Conservation (phyloP, 1,284 basidiomycete species). For the Papiliotrema laurentii region DNA sequence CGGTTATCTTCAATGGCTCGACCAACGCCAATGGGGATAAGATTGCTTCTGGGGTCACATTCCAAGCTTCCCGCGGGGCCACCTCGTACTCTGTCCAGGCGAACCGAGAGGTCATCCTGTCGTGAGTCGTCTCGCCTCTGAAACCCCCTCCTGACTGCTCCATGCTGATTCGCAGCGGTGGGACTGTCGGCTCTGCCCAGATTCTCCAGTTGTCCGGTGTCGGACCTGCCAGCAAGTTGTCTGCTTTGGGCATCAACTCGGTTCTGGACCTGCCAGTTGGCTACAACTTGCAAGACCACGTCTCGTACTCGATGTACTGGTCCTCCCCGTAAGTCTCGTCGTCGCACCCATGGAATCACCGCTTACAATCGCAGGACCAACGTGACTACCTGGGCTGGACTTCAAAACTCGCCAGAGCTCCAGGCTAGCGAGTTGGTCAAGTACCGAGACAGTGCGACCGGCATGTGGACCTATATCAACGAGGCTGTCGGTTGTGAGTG, state of each 20-base stretch:
- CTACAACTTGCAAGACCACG: slow-evolving; percentile 68
- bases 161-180: slow-evolving; percentile 46
- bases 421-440: slow-evolving; percentile 25
- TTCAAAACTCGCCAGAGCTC: slow-evolving; percentile 22
- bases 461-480: slow-evolving; percentile 47
- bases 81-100: slow-evolving; percentile 52
- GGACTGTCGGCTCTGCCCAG: slow-evolving; percentile 62
- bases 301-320: slow-evolving; percentile 48
- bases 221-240: slow-evolving; percentile 59
- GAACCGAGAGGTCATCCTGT: slow-evolving; percentile 52
- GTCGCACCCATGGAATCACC: not conserved
- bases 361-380: slow-evolving; percentile 11
- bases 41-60: slow-evolving; percentile 59
- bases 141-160: not conserved
- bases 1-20: slow-evolving; percentile 58
- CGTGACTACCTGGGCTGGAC: slow-evolving; percentile 38
- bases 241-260: slow-evolving; percentile 53
- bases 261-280: slow-evolving; percentile 64
- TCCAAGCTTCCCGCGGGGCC: slow-evolving; percentile 47
- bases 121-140: slow-evolving; percentile 13
- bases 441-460: slow-evolving; percentile 30
- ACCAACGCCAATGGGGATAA: slow-evolving; percentile 48
- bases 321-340: slow-evolving; percentile 24
- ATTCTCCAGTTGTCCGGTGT: slow-evolving; percentile 68
- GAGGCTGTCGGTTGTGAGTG: slow-evolving; percentile 44